Conservation (phyloP, 2,329 filamentous ascomycete genomes). For the Xenoacremonium recifei region DNA sequence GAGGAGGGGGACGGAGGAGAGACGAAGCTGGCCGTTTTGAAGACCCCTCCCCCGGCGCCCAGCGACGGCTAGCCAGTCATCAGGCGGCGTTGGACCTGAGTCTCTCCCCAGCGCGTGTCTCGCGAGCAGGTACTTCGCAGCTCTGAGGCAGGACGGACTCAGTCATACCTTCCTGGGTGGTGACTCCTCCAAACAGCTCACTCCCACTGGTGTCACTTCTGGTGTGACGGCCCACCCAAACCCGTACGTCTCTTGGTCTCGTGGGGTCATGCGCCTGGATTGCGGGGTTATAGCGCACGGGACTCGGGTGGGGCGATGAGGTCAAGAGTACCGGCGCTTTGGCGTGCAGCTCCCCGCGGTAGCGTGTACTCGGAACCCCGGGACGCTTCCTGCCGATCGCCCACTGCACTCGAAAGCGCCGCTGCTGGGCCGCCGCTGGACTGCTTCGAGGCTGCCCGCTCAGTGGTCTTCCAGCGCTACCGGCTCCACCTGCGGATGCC, state of each 20-base stretch:
- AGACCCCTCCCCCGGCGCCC: no score
- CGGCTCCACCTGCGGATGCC: no score
- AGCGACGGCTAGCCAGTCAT: no score
- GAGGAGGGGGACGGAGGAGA: conserved; percentile 21
- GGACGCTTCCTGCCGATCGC: conserved; percentile 10
- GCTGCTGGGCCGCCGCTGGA: no score
- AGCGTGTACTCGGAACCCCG: conserved; percentile 13
- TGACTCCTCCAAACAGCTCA: conserved; percentile 6
- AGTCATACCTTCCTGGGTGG: conserved; percentile 11
- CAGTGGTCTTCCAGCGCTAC: no score
- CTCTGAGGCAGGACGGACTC: no score
- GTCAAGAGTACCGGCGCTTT: conserved; percentile 12
- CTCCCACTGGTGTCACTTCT: conserved; percentile 16
- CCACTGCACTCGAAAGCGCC: no score
- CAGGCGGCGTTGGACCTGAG: no score
- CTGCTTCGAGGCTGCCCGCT: no score
- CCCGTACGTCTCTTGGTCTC: conserved; percentile 16
- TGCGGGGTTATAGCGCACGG: conserved; percentile 19
- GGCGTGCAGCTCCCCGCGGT: conserved; percentile 3
- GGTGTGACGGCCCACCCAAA: conserved; percentile 19
- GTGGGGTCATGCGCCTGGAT: conserved; percentile 19
- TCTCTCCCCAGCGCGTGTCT: no score
- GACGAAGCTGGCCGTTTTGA: conserved; percentile 22
- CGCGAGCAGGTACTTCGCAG: no score
- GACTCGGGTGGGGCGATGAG: not conserved